Evolutionary conservation across 2,329 filamentous ascomycete species (phyloP), one percentile per base, ranked within the genome.

Genomic region (Talaromyces piceae): DNA sequence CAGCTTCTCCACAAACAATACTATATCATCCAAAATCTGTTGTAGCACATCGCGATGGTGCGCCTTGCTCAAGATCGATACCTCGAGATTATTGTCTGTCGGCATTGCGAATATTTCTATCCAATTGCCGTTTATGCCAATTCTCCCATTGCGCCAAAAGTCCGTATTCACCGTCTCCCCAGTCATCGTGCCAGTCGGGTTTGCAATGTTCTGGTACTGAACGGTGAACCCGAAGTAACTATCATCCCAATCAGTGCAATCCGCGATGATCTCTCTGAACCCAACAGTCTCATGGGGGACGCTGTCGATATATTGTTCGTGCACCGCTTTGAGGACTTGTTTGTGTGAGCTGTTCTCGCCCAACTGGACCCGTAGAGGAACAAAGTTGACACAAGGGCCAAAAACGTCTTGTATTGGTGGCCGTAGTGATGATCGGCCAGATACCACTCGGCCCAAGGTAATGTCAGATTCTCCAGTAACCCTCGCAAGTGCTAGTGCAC

Each of bases 231-330:
- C 33, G 16, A 37, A 37, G 7, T 37, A 37, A 18, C 45, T 22
- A 3, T 45, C 48, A 23, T 16, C 7, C 48, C 48, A 50, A 13
- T 50, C 23, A 13, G 41, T 50, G 48, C 41, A 50, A 8, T 27
- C 27, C 8, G 18, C 8, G 22, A 50, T 39, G 16, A 50, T 50
- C n/a, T 50, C 48, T 7, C 12, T 31, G 41, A 50, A 45, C 7
- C 48, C 48, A 2, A 31, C 48, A 37, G 48, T 31, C 26, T 50
- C 48, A 16, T 50, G 39, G 7, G 22, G 8, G 8, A 33, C 37
- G 39, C 45, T 43, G n/a, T 45, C 23, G 11, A 50, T 39, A 12
- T 45, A 39, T 13, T 50, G 48, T 12, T 33, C 45, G 13, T 50
- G 48, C 22, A 50, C 33, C 16, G 5, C 7, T 18, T 37, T 9